phyloP scores from a whole-genome alignment of 2,329 filamentous ascomycete species.

The Microcyclospora tardicrescens region DNA sequence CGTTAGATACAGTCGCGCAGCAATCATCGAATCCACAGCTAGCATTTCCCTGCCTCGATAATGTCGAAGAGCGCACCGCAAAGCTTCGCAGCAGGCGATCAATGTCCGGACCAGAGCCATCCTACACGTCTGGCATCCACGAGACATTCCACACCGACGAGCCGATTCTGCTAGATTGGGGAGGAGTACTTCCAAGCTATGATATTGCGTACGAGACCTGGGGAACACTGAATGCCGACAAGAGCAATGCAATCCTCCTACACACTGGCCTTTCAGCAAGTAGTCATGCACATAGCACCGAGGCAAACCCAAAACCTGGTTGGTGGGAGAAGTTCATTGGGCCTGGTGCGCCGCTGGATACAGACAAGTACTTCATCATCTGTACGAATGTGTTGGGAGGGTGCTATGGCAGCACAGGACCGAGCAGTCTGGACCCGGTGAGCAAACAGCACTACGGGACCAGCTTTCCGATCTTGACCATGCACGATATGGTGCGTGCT shows the following conservation, averaged over 20 bases:
- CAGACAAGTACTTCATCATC: slow-evolving; percentile 80
- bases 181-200: slow-evolving; percentile 78
- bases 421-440: slow-evolving; percentile 73
- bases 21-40: slow-evolving; percentile 64
- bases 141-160: slow-evolving; percentile 60
- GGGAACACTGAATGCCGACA: slow-evolving; percentile 67
- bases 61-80: slow-evolving; percentile 59
- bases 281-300: slow-evolving; percentile 90
- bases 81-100: slow-evolving; percentile 56
- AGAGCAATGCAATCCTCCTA: slow-evolving; percentile 77
- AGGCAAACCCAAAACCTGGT: slow-evolving; percentile 69
- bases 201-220: slow-evolving; percentile 88
- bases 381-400: slow-evolving; percentile 95
- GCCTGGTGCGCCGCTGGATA: slow-evolving; percentile 71
- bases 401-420: slow-evolving; percentile 91
- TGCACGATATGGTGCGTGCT: slow-evolving; percentile 94
- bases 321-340: slow-evolving; percentile 99
- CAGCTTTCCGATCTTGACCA: slow-evolving; percentile 84
- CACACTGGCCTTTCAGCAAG: slow-evolving; percentile 95
- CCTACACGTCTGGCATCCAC: slow-evolving; percentile 83
- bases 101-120: slow-evolving; percentile 70
- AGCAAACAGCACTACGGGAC: slow-evolving; percentile 86
- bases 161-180: slow-evolving; percentile 82
- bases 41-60: slow-evolving; percentile 82
- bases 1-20: slow-evolving; percentile 14